Evolutionary conservation across 2,329 filamentous ascomycete genomes (phyloP).

Genomic region (Fusarium domesticum): DNA sequence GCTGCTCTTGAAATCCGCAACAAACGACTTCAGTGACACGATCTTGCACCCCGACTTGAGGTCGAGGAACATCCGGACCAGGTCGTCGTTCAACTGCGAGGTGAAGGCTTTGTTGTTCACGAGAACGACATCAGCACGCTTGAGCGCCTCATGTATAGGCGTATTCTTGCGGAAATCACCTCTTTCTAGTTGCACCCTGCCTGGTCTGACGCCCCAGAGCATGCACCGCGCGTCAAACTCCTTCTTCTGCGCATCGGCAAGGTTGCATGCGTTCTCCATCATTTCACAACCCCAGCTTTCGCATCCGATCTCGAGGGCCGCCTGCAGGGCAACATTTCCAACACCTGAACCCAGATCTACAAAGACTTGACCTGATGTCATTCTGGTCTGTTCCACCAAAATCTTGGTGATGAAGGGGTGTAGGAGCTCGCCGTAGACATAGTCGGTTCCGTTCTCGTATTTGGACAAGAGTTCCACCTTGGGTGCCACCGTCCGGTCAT

Average conservation of each 20-base stretch:
- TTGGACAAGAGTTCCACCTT: slow-evolving; percentile 78
- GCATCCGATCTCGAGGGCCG: slow-evolving; percentile 87
- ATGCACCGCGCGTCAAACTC: slow-evolving; percentile 84
- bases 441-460: slow-evolving; percentile 87
- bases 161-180: slow-evolving; percentile 80
- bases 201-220: slow-evolving; percentile 83
- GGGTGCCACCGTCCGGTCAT: slow-evolving; percentile 88
- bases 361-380: slow-evolving; percentile 83
- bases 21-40: slow-evolving; percentile 89
- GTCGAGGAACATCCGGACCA: slow-evolving; percentile 89
- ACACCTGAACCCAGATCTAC: slow-evolving; percentile 95
- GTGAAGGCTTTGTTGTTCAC: slow-evolving; percentile 99
- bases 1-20: slow-evolving; percentile 68
- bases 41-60: slow-evolving; percentile 87
- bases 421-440: slow-evolving; percentile 90
- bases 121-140: slow-evolving; percentile 87
- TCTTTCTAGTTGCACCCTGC: slow-evolving; percentile 72
- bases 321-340: slow-evolving; percentile 91
- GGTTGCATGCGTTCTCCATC: slow-evolving; percentile 83
- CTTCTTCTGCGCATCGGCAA: slow-evolving; percentile 73
- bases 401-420: slow-evolving; percentile 81
- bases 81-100: slow-evolving; percentile 75
- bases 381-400: slow-evolving; percentile 68
- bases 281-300: slow-evolving; percentile 96
- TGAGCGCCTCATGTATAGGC: slow-evolving; percentile 68